Evolutionary conservation across 192 early-diverging fungal genomes (phyloP).

Genomic region (Piromyces finnis): DNA sequence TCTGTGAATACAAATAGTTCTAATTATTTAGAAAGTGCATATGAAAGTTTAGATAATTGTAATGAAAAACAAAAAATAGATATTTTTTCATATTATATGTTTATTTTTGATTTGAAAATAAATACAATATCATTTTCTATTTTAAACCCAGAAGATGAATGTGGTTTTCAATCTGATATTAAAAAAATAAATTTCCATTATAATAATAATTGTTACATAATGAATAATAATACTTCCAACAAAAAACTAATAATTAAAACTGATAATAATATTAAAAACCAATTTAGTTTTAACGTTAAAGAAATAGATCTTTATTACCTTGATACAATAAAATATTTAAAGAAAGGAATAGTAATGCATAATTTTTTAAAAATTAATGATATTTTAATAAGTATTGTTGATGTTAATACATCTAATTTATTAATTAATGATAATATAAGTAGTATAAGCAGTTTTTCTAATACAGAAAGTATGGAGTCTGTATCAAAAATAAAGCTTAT

Average conservation of each 20-base stretch:
- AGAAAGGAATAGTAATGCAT: background rate
- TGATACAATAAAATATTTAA: background rate
- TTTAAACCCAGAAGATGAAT: background rate
- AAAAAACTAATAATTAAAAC: background rate
- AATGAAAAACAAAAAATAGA: background rate
- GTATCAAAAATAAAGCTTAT: background rate
- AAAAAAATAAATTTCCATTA: background rate
- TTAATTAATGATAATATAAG: background rate
- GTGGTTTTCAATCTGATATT: background rate
- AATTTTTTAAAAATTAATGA: background rate
- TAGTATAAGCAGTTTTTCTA: background rate
- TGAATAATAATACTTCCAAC: background rate
- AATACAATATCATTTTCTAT: background rate
- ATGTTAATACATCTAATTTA: background rate
- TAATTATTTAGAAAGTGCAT: too few species aligned
- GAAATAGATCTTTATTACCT: background rate
- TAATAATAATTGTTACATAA: background rate
- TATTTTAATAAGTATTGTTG: background rate
- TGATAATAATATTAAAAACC: background rate
- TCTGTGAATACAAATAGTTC: too few species aligned
- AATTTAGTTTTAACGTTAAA: background rate
- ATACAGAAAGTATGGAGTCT: background rate
- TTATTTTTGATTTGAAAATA: background rate
- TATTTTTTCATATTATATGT: background rate
- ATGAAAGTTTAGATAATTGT: background rate